Percentiles rank a stretch among this genome's conserved stretches.
Conservation (phyloP, 495 filamentous ascomycete species). For the Penicillium manginii region DNA sequence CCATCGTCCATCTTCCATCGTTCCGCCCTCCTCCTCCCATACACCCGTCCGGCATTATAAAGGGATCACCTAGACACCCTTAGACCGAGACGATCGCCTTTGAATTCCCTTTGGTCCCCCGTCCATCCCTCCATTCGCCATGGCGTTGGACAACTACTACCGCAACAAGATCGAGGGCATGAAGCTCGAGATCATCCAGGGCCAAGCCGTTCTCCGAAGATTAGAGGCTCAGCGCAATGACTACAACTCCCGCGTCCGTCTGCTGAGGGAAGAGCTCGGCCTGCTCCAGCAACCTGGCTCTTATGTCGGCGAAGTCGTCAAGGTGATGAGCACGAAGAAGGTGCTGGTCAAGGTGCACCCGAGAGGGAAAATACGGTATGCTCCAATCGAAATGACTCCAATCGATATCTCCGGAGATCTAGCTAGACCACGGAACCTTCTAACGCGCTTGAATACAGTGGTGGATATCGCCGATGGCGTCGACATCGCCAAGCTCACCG, state of each 20-base stretch:
- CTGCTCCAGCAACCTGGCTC: conserved; percentile 96
- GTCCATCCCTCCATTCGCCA: conserved; percentile 48
- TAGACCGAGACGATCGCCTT: background rate
- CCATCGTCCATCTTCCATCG: background rate
- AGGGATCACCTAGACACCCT: background rate
- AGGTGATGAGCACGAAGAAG: conserved; percentile 99
- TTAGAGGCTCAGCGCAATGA: conserved; percentile 99
- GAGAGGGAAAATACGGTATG: conserved; percentile 99
- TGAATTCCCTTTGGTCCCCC: background rate
- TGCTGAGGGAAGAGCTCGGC: conserved; percentile 94
- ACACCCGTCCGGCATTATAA: background rate
- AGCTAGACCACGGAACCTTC: background rate
- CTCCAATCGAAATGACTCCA: background rate
- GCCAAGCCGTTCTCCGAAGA: conserved; percentile 90
- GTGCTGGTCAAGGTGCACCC: conserved; percentile 98
- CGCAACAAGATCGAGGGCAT: conserved; percentile 99
- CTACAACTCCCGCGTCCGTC: conserved; percentile 96
- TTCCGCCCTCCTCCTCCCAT: background rate
- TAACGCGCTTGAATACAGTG: conserved; percentile 57
- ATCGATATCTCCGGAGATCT: background rate
- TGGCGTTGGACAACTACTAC: conserved; percentile 99
- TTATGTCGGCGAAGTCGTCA: conserved; percentile 98
- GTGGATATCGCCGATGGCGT: conserved; percentile 96
- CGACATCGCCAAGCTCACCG: conserved; percentile 92
- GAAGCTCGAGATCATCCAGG: conserved; percentile 99